Percentiles rank a stretch among this genome's conserved stretches.
These are phyloP conservation scores for Venturia aucupariae DNA, from an alignment of 2,329 filamentous ascomycete species.

Conservation along the genomic window DNA sequence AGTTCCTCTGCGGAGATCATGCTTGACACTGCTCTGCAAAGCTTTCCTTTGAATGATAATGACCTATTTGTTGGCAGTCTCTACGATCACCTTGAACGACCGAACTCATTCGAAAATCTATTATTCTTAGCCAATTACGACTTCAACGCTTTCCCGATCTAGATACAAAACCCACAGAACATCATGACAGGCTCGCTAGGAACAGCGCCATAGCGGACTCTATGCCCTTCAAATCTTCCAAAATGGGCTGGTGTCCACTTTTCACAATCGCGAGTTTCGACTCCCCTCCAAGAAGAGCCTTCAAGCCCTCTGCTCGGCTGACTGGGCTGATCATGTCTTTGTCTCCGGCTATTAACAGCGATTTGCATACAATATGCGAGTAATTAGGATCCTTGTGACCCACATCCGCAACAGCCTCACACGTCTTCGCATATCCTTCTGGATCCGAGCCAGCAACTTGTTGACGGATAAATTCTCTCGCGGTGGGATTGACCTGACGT, in stretches of 20 bases:
- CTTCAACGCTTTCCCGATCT: neutral
- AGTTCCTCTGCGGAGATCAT: neutral
- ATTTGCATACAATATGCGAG: neutral
- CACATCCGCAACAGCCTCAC: neutral
- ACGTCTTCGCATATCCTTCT: conserved; percentile 7
- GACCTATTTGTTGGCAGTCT: neutral
- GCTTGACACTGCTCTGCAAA: neutral
- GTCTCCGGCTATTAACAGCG: conserved; percentile 6
- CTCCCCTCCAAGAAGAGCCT: neutral
- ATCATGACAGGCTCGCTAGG: neutral
- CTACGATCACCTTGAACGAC: neutral
- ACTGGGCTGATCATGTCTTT: conserved; percentile 6
- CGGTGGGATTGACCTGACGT: neutral
- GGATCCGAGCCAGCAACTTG: conserved; percentile 6
- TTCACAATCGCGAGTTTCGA: neutral
- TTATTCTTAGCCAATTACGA: conserved; percentile 4
- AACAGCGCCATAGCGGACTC: neutral
- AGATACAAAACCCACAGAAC: neutral
- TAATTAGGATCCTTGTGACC: conserved; percentile 6
- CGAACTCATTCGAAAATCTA: conserved; percentile 3
- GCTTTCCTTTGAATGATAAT: neutral
- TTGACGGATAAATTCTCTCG: neutral
- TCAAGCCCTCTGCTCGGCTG: neutral
- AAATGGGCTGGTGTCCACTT: conserved; percentile 8
- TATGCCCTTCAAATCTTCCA: neutral